Evolutionary conservation across 1,284 basidiomycete species (phyloP), one percentile per base, ranked within the genome.

Genomic region (Ustilago trichophora): DNA sequence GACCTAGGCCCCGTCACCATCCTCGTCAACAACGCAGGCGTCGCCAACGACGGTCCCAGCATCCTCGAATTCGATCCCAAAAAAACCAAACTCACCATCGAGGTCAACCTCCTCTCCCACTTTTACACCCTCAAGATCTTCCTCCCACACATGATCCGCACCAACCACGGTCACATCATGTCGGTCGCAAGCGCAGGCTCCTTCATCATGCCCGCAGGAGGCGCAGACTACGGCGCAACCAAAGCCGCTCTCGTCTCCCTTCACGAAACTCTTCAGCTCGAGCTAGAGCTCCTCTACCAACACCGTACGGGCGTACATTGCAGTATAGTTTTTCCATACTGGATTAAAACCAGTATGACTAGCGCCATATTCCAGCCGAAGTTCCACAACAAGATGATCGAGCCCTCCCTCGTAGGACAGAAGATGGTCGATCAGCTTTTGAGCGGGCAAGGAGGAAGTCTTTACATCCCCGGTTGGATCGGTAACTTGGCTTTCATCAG

Each of bases 81-180:
- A n/a, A 53, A 52, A 22, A 66, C 72, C 26, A 49, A 64, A 25
- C 53, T 65, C 16, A 69, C 73, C 25, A 68, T 76, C 54, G 52
- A 72, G 16, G 73, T 81, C 48, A 81, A 81, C 50, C 55, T 77
- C 13, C 46, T 77, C 25, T 60, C 76, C 11, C 67, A 80, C 54
- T 73, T 71, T 24, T 67, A 72, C 41, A 76, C 75, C 27, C 59
- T 64, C 36, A 71, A 75, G 41, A 66, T 76, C 46, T 81, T 81
- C 53, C 53, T 80, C 11, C 79, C 76, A 0, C 41, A 64, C 49
- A 77, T 80, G 72, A 53, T 79, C 46, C 36, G 64, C 12, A 26
- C 45, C 32, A 80, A 80, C 57, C 78, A 78, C 57, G 78, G 78
- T 13, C 77, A 80, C 54, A 45, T 78, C 42, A 49, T 80, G 48